Evolutionary conservation across 2,329 filamentous ascomycete species (phyloP), one percentile per base, ranked within the genome.

Genomic region (Pestalotiopsis sp.): DNA sequence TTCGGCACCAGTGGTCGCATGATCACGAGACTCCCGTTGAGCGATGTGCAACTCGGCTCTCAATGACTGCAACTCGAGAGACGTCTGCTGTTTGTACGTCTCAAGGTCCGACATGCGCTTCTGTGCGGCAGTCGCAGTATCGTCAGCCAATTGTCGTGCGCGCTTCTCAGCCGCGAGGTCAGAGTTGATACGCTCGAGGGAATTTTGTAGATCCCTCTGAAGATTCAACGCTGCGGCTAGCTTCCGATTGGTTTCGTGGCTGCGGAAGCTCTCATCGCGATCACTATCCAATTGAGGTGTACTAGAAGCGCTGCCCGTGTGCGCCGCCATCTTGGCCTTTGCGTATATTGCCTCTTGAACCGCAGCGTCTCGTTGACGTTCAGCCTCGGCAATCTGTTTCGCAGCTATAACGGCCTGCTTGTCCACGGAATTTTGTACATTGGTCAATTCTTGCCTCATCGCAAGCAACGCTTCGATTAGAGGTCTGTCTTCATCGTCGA

Each of bases 341-440:
- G 95, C 93, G 80, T 98, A 98, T 0, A 96, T 92, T 1, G 96
- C 96, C 82, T 99, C 97, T 74, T 92, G 93, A 66, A 99, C 91
- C n/a, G 96, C 96, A 56, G 92, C 91, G 80, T 99, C 96, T 64
- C 97, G 89, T 82, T 99, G 96, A 77, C 93, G 95, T 78, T 99
- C 96, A 1, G 97, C 92, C 78, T 98, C 95, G 1, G 95, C 95
- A 70, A 99, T 95, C 70, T 95, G 90, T 79, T 92, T 95, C 0
- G 95, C 94, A 9, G 96, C 95, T 68, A 93, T 84, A 7, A 93
- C 86, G 13, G 94, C 93, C 81, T 98, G 96, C 73, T 93, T 90
- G 74, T 98, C 95, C 64, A 99, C 93, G 0, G 94, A 93, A 14
- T 86, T 90, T 78, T 99, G 97, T 58, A 99, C 95, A 70, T 95